These are phyloP conservation scores for Lactifluus hygrophoroides DNA, from an alignment of 768 basidiomycete genomes.

Conservation along the genomic window DNA sequence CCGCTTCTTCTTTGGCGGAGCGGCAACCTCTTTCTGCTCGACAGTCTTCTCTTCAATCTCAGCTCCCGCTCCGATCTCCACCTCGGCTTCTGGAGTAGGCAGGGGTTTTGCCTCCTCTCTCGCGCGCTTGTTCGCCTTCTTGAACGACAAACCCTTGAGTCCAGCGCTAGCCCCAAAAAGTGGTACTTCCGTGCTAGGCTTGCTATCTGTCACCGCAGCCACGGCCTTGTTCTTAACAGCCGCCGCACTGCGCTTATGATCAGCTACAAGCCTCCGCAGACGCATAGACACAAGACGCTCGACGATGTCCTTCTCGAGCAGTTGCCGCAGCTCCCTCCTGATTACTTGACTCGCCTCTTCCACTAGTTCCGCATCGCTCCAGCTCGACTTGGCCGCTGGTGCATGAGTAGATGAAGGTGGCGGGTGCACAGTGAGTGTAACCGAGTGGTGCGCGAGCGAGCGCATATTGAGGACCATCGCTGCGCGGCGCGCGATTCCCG, in stretches of 20 bases:
- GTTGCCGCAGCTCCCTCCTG: constrained; percentile 42
- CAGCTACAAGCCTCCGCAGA: constrained; percentile 43
- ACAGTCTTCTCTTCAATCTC: constrained; percentile 21
- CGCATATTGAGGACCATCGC: constrained; percentile 52
- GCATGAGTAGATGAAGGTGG: constrained; percentile 34
- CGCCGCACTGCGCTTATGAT: constrained; percentile 38
- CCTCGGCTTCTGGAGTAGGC: constrained; percentile 22
- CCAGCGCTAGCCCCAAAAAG: constrained; percentile 35
- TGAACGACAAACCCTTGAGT: constrained; percentile 39
- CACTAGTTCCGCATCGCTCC: constrained; percentile 46
- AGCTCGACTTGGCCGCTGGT: constrained; percentile 33
- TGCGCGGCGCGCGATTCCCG: constrained; percentile 57
- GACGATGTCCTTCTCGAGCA: constrained; percentile 57
- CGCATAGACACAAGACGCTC: constrained; percentile 51
- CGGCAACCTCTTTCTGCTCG: constrained; percentile 31
- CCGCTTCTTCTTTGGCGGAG: constrained; percentile 50
- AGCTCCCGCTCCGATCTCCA: constrained; percentile 26
- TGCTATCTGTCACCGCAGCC: constrained; percentile 12
- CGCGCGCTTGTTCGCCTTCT: constrained; percentile 34
- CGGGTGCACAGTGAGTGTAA: constrained; percentile 44
- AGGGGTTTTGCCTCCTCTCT: constrained; percentile 28
- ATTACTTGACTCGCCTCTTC: constrained; percentile 48
- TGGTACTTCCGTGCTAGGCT: constrained; percentile 28
- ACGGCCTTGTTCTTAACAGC: constrained; percentile 25
- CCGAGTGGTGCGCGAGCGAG: constrained; percentile 50